A percentile compares a stretch with the other conserved stretches of the same genome.
phyloP scores from a whole-genome alignment of 1,284 basidiomycete species.

The Boletus sp. region DNA sequence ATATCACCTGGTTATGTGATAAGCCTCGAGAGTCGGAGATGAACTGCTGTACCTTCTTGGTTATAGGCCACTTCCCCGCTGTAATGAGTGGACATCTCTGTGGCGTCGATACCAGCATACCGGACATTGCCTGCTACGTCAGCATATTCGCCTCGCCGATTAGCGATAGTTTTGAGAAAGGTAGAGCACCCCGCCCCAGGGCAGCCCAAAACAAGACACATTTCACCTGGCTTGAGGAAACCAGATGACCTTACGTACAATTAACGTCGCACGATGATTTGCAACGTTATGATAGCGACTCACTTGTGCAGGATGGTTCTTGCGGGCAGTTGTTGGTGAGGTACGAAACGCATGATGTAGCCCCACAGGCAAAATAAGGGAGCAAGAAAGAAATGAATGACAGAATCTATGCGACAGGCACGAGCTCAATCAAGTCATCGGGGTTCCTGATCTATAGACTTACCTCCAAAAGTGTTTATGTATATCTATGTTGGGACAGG shows the following conservation, averaged over 20 bases:
- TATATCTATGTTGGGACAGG: conserved; percentile 46
- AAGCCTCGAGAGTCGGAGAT: not conserved
- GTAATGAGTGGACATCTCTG: conserved; percentile 63
- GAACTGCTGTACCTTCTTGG: conserved; percentile 51
- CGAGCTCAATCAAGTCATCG: not conserved
- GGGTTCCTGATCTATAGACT: conserved; percentile 19
- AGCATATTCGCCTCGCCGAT: conserved; percentile 61
- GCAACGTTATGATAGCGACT: conserved; percentile 23
- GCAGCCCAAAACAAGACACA: conserved; percentile 67
- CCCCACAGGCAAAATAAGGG: conserved; percentile 51
- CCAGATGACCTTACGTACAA: conserved; percentile 59
- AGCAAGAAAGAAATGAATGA: conserved; percentile 52
- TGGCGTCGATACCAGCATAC: conserved; percentile 69
- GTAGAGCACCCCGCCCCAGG: conserved; percentile 82
- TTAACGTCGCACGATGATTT: conserved; percentile 17
- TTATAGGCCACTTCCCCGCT: conserved; percentile 87
- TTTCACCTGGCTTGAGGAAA: conserved; percentile 46
- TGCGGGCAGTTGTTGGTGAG: conserved; percentile 49
- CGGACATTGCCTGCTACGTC: conserved; percentile 60
- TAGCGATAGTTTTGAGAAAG: conserved; percentile 75
- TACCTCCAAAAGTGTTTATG: conserved; percentile 61
- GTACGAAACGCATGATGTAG: conserved; percentile 51
- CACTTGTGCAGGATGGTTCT: conserved; percentile 67
- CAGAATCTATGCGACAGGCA: conserved; percentile 46
- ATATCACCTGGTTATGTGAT: conserved; percentile 49